These are phyloP conservation scores for Eimeria acervulina DNA, from an alignment of 169 alveolate genomes.

Conservation along the genomic window DNA sequence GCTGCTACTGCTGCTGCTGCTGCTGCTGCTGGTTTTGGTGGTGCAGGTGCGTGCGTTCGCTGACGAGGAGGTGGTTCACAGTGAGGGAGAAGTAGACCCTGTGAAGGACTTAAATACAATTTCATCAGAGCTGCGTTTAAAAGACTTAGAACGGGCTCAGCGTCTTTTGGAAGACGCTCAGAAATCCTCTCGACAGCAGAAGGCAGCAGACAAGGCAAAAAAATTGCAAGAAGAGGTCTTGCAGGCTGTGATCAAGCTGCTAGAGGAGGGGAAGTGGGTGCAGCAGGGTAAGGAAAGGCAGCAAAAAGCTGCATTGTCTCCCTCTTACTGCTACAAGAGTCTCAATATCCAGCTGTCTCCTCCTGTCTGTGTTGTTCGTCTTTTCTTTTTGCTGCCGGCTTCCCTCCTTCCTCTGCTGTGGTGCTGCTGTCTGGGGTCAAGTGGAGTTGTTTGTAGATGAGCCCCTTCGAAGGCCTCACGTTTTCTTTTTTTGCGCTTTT, in stretches of 20 bases:
- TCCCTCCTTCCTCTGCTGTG: no score
- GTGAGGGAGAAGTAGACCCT: conserved; percentile 99
- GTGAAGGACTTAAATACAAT: conserved; percentile 98
- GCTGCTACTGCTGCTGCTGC: conserved; percentile 13
- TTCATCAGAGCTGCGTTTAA: conserved; percentile 96
- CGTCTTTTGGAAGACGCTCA: conserved; percentile 95
- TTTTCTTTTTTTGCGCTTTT: no score
- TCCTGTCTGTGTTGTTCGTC: no score
- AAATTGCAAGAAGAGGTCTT: conserved; percentile 96
- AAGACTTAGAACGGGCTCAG: conserved; percentile 95
- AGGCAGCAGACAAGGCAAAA: conserved; percentile 93
- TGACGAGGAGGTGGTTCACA: conserved; percentile 97
- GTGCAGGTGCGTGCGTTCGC: conserved; percentile 96
- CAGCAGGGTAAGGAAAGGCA: conserved; percentile 86
- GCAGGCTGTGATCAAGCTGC: conserved; percentile 91
- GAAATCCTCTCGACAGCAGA: conserved; percentile 94
- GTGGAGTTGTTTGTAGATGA: no score
- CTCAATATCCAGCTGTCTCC: no score
- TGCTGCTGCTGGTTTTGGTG: background rate
- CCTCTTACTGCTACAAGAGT: background rate
- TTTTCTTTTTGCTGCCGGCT: no score
- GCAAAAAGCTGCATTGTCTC: background rate
- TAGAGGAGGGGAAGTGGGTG: conserved; percentile 95
- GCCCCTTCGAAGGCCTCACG: no score
- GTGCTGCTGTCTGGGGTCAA: no score